phyloP scores from a whole-genome alignment of 2,329 filamentous ascomycete species.

The Fusarium euwallaceae region DNA sequence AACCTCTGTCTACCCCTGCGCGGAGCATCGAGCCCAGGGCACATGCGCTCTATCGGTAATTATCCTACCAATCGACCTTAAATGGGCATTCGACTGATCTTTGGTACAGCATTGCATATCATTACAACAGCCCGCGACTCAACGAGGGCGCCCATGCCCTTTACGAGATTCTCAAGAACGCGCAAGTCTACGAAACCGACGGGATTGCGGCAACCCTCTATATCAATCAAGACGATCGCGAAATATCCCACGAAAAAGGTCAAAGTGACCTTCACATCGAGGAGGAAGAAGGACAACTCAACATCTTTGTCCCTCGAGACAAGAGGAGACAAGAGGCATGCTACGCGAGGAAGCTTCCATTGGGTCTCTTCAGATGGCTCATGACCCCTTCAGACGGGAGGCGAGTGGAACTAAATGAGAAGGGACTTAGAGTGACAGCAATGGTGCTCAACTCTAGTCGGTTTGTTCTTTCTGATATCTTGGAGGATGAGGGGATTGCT shows the following conservation, averaged over 20 bases:
- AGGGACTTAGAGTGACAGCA: not conserved
- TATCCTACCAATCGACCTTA: no score
- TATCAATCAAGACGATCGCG: not conserved
- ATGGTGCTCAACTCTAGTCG: not conserved
- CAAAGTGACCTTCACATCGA: slow-evolving; percentile 10
- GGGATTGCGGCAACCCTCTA: slow-evolving; percentile 5
- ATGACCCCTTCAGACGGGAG: not conserved
- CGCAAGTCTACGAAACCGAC: slow-evolving; percentile 10
- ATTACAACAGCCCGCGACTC: slow-evolving; percentile 7
- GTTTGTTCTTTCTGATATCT: not conserved
- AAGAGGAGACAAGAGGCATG: slow-evolving; percentile 7
- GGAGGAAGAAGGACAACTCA: not conserved
- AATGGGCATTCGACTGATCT: not conserved
- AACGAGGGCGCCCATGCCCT: not conserved
- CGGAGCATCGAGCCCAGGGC: not conserved
- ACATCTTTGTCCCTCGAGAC: slow-evolving; percentile 7
- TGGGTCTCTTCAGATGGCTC: slow-evolving; percentile 12
- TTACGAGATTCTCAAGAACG: not conserved
- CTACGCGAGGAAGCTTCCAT: slow-evolving; percentile 12
- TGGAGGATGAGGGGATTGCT: slow-evolving; percentile 1
- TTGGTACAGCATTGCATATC: not conserved
- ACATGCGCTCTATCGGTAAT: not conserved
- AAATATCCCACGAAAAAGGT: not conserved
- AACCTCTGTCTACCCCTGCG: not conserved
- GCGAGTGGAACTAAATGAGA: not conserved